Evolutionary conservation across 2,329 filamentous ascomycete genomes (phyloP), one percentile per base, ranked within the genome.

Genomic region (Paraconiothyrium sp.): DNA sequence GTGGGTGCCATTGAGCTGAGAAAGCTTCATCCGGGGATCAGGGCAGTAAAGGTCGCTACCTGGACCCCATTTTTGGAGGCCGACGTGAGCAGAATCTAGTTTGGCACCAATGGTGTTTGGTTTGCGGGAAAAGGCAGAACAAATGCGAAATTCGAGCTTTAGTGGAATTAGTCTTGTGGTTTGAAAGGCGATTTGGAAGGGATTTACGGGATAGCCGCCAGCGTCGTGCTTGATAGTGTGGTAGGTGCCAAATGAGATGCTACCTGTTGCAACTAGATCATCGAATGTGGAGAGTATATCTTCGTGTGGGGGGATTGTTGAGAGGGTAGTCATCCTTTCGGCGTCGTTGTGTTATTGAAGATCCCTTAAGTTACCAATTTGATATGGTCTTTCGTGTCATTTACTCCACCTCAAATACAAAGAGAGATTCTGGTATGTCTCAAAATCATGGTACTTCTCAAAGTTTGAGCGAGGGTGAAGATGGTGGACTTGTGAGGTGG

Each of bases 1-100:
- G 59, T 86, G 84, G 0, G 82, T 81, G 16, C 46, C 54, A 20
- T 79, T 80, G 14, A 84, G 65, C 14, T 72, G 68, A 0, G 71
- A 70, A 13, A 86, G 67, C 16, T 82, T 78, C 47, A 82, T 78
- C n/a, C 79, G 79, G 0, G 76, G 69, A 49, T 82, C 76, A 48
- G 76, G 76, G 58, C 81, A 81, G 60, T 81, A 82, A 64, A 84
- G 80, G 43, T 78, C 75, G 66, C 72, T 76, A 4, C 75, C 76
- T 27, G 74, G 73, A 0, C 76, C 76, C 68, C 72, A 76, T 65
- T 65, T 71, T 24, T 66, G 60, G 11, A 57, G 62, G 32, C 68
- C 59, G 35, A 66, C 48, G 48, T 71, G 71, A 2, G 62, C 56
- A 24, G 66, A 32, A 30, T 66, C 64, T 2, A 71, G 57, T 35